These are phyloP conservation scores for Diaporthe destruens DNA, from an alignment of 2,329 filamentous ascomycete genomes.

Conservation along the genomic window DNA sequence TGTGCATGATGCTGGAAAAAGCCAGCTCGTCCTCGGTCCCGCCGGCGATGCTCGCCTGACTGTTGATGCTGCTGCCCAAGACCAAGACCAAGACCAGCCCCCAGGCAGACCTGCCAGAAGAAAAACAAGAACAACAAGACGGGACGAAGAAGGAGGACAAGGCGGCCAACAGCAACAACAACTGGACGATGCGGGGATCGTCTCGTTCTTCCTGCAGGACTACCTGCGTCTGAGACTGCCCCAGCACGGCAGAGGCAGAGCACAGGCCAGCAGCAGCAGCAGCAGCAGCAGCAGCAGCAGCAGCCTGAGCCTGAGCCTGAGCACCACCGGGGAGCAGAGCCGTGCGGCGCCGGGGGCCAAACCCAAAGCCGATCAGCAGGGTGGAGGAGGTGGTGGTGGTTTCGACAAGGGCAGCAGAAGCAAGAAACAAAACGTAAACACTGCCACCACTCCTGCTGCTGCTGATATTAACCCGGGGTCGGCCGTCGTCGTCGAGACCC, in stretches of 20 bases:
- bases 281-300: too few relatives aligned
- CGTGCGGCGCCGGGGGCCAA: neutral
- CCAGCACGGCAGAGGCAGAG: neutral
- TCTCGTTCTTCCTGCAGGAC: conserved; percentile 50
- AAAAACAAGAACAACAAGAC: neutral
- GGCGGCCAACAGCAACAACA: neutral
- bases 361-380: neutral
- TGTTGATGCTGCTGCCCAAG: neutral
- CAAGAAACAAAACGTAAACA: too few relatives aligned
- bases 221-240: conserved; percentile 42
- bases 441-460: too few relatives aligned
- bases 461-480: too few relatives aligned
- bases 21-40: conserved; percentile 11
- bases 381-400: neutral
- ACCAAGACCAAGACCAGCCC: too few relatives aligned
- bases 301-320: too few relatives aligned
- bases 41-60: neutral
- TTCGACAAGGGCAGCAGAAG: neutral
- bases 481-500: conserved; percentile 45
- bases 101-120: neutral
- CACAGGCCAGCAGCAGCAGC: conserved; percentile 4
- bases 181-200: conserved; percentile 48
- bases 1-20: too few relatives aligned
- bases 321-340: too few relatives aligned
- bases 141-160: too few relatives aligned